Conservation (phyloP, 2,329 filamentous ascomycete species). For the Paecilomyces formosus region DNA sequence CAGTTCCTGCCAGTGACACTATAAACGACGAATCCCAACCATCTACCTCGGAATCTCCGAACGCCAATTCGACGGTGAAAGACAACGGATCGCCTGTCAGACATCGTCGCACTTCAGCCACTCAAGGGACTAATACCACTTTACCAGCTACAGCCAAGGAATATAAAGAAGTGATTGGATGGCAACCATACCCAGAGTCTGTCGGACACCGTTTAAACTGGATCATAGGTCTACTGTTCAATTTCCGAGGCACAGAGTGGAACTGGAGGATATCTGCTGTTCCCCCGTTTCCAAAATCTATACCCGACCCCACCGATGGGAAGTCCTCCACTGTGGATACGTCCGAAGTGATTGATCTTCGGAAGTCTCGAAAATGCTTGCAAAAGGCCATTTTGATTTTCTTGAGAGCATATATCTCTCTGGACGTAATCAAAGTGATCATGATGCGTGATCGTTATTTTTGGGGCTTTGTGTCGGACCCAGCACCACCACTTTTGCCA, state of each 20-base stretch:
- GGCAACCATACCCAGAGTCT: constrained; percentile 47
- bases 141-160: neutral
- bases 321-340: constrained; percentile 3
- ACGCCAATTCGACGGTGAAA: neutral
- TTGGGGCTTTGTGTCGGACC: constrained; percentile 46
- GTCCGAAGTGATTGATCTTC: constrained; percentile 8
- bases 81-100: neutral
- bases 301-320: constrained; percentile 15
- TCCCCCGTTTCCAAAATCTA: constrained; percentile 21
- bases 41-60: neutral
- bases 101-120: neutral
- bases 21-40: neutral
- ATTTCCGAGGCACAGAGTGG: constrained; percentile 55
- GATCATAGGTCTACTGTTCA: constrained; percentile 49
- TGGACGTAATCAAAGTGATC: constrained; percentile 63
- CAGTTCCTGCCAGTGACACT: neutral
- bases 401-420: constrained; percentile 53
- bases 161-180: constrained; percentile 30
- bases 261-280: constrained; percentile 48
- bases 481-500: constrained; percentile 35
- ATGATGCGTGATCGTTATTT: constrained; percentile 78
- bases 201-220: constrained; percentile 51
- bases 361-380: constrained; percentile 42
- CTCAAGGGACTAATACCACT: neutral
- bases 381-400: constrained; percentile 39